A percentile compares a stretch with the other conserved stretches of the same genome.
phyloP scores from a whole-genome alignment of 2,329 filamentous ascomycete species.

The Colletotrichum spaethianum region DNA sequence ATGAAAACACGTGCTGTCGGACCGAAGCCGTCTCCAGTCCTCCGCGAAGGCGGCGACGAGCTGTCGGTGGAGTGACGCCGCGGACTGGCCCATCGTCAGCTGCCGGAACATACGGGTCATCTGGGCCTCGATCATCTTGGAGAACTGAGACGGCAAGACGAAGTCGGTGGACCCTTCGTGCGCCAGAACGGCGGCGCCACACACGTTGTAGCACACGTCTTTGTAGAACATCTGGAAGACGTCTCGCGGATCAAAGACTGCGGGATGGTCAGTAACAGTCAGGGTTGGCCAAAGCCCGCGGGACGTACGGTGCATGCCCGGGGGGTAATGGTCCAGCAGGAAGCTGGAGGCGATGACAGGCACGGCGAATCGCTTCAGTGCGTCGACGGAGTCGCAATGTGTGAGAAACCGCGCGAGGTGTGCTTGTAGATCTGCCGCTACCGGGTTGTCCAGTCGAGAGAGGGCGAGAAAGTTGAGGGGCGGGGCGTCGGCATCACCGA shows the following conservation, averaged over 20 bases:
- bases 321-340: conserved; percentile 17
- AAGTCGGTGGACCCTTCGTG: conserved; percentile 2
- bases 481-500: neutral
- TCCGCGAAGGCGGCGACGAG: neutral
- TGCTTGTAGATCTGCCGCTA: neutral
- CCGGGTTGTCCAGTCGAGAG: neutral
- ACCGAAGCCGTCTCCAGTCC: neutral
- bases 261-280: neutral
- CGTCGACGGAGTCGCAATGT: neutral
- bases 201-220: conserved; percentile 6
- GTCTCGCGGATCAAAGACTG: conserved; percentile 22
- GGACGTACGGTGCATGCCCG: conserved; percentile 9
- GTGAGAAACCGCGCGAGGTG: conserved; percentile 7
- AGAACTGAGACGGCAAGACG: conserved; percentile 1
- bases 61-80: neutral
- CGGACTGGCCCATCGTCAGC: neutral
- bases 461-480: conserved; percentile 20
- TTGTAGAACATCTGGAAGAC: conserved; percentile 29
- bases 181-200: neutral
- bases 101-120: neutral
- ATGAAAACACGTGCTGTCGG: neutral
- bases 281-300: neutral
- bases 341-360: conserved; percentile 25
- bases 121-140: conserved; percentile 10
- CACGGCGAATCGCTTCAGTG: neutral